A percentile compares a stretch with the other conserved stretches of the same genome.
These are phyloP conservation scores for Hyphopichia khmerensis DNA, from an alignment of 1,139 yeast genomes.

Conservation along the genomic window DNA sequence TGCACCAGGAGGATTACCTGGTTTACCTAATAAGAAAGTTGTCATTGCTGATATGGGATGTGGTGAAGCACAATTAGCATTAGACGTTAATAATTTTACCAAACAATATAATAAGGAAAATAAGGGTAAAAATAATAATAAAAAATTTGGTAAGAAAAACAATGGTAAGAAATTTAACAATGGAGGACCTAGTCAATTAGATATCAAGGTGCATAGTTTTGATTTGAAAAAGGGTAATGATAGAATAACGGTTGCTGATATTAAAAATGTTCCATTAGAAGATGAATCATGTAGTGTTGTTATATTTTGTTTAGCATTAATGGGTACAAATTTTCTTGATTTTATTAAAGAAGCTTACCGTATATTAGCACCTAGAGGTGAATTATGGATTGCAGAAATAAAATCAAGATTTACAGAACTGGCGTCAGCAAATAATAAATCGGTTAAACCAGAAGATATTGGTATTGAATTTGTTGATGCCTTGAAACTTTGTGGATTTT, in stretches of 20 bases:
- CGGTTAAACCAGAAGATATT: constrained; percentile 33
- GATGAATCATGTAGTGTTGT: constrained; percentile 81
- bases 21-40: constrained; percentile 50
- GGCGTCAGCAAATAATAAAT: constrained; percentile 18
- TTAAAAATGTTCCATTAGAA: constrained; percentile 80
- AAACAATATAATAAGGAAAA: constrained; percentile 28
- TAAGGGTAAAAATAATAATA: constrained; percentile 27
- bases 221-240: constrained; percentile 87
- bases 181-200: constrained; percentile 28
- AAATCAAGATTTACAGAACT: constrained; percentile 81
- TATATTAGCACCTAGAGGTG: constrained; percentile 85
- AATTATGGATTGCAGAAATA: constrained; percentile 96
- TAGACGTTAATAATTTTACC: constrained; percentile 56
- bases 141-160: constrained; percentile 31
- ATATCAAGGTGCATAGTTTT: constrained; percentile 77
- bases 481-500: constrained; percentile 75
- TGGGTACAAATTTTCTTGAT: constrained; percentile 96
- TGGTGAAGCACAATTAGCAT: constrained; percentile 89
- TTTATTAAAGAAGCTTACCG: constrained; percentile 89
- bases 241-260: constrained; percentile 92
- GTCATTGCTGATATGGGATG: constrained; percentile 98
- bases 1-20: constrained; percentile 96
- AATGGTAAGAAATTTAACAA: constrained; percentile 27
- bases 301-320: constrained; percentile 85
- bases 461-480: constrained; percentile 79